Evolutionary conservation across 306 rosid genomes (phyloP), one percentile per base, ranked within the genome.

Genomic region (Myrica gale): DNA sequence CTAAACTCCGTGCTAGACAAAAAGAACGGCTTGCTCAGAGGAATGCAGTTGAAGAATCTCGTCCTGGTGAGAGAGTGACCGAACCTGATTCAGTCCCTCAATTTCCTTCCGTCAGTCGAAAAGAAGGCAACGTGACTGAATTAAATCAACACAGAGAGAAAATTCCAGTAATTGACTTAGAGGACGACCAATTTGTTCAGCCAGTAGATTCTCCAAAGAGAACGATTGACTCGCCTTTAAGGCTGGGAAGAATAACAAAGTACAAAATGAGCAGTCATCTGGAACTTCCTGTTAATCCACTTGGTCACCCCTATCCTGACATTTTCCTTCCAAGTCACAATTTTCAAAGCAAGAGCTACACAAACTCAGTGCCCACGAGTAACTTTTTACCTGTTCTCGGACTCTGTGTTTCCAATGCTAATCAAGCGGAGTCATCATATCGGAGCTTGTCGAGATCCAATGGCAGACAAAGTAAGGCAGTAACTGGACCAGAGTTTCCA

Each of bases 1-100:
- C 90, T 73, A 96, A 77, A 82, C 99, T 96, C 69, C 99, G 99
- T 71, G 90, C 96, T 74, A 93, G 99, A 79, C 97, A 90, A 78
- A 96, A 92, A 76, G 94, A 89, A 52, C 86, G 87, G 74, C 88
- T 96, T 78, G 90, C 97, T 42, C 86, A n/a, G 73, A 87, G 87
- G 83, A 87, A 87, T 58, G 82, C 82, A 6, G 69, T 84, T 76
- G 88, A 83, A 78, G 91, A 84, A 83, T 76, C 87, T 78, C 76
- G 17, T 70, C 77, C 83, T 71, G 66, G 61, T 67, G 96, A 85
- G 69, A 89, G 84, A 76, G 69, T 77, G 70, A 73, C 86, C 73
- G 80, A 85, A 42, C 82, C 76, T 17, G 88, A 85, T 77, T 68
- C 85, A 72, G 77, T 81, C 73, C 65, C 76, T 17, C 87, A 46